Evolutionary conservation across 2,329 filamentous ascomycete species (phyloP).

Genomic region (Aspergillus texensis): DNA sequence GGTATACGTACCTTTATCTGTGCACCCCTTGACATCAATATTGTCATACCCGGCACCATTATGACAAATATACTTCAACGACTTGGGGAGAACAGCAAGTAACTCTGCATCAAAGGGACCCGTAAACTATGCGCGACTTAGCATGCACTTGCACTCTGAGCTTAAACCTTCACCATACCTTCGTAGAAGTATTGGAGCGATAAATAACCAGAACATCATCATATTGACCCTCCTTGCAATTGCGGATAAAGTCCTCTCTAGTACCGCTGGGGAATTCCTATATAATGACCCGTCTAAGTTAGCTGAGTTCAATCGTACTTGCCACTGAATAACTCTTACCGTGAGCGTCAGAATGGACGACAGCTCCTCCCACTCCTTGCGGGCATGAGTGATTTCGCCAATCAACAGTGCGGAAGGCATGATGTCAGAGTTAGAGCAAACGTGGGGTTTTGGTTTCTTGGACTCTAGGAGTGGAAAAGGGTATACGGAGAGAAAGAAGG

Average conservation of each 20-base stretch:
- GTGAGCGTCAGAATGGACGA: slow-evolving; percentile 46
- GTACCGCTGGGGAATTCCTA: slow-evolving; percentile 58
- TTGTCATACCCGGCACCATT: slow-evolving; percentile 65
- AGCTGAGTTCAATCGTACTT: neutral
- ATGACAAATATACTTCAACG: slow-evolving; percentile 55
- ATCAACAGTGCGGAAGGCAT: slow-evolving; percentile 49
- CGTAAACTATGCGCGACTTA: slow-evolving; percentile 36
- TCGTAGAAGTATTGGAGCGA: slow-evolving; percentile 60
- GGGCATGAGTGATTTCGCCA: slow-evolving; percentile 46
- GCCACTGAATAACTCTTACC: slow-evolving; percentile 24
- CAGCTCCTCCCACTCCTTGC: slow-evolving; percentile 47
- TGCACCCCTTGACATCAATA: slow-evolving; percentile 59
- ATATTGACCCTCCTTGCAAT: slow-evolving; percentile 57
- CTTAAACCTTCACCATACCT: slow-evolving; percentile 29
- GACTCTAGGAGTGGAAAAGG: no score
- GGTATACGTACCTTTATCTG: slow-evolving; percentile 40
- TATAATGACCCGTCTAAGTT: neutral
- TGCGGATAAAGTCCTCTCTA: slow-evolving; percentile 58
- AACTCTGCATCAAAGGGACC: slow-evolving; percentile 54
- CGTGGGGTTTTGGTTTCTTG: slow-evolving; percentile 1
- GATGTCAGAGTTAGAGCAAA: slow-evolving; percentile 22
- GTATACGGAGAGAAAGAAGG: neutral
- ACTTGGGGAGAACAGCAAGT: slow-evolving; percentile 47
- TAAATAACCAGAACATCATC: slow-evolving; percentile 60
- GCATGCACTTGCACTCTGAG: neutral